Conservation (phyloP, 2,329 filamentous ascomycete species). For the Paraphaeosphaeria minitans region DNA sequence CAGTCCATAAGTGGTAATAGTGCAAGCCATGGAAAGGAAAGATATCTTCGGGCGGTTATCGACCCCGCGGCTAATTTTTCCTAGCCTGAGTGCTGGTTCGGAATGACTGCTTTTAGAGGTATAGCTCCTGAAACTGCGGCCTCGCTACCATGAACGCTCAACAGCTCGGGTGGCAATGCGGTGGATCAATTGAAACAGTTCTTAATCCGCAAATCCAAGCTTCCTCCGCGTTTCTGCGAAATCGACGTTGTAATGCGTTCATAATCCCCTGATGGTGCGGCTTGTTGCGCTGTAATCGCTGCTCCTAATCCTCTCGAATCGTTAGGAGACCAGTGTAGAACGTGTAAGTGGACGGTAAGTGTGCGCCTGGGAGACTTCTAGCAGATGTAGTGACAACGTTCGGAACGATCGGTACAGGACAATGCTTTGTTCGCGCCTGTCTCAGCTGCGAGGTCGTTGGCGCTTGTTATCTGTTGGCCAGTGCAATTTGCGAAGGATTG, state of each 20-base stretch:
- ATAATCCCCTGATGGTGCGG: not conserved
- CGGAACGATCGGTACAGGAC: not conserved
- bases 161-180: not conserved
- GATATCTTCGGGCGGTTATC: not conserved
- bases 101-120: not conserved
- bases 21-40: not conserved
- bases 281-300: not conserved
- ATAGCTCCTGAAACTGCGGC: not conserved
- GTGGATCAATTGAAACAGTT: not conserved
- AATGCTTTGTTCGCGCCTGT: not conserved
- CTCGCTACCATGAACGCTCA: not conserved
- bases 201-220: not conserved
- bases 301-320: not conserved
- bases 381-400: not conserved
- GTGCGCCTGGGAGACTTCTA: not conserved
- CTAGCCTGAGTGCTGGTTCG: not conserved
- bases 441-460: not conserved
- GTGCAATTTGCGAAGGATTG: slow-evolving; percentile 2
- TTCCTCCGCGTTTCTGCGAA: not conserved
- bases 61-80: slow-evolving; percentile 2
- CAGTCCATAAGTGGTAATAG: not conserved
- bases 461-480: not conserved
- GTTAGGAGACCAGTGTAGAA: not conserved
- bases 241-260: not conserved
- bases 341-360: not conserved